Base-by-base conservation (phyloP, 495 filamentous ascomycete species). In the Hypoxylon lenormandii region DNA sequence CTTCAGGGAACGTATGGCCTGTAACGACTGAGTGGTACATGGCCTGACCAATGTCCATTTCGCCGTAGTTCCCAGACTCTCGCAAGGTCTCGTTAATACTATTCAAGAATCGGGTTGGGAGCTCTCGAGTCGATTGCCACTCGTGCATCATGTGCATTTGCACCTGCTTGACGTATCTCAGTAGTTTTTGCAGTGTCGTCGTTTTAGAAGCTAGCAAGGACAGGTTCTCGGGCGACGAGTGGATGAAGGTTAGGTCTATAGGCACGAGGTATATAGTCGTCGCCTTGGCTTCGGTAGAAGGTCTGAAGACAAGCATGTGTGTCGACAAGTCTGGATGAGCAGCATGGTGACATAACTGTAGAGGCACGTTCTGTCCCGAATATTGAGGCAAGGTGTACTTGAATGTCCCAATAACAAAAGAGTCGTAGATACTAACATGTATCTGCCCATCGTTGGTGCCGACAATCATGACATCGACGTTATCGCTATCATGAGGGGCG, bases 401-500 rank as follows among this genome's bases (percentile, higher is more conserved):
- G 52, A 92, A 86, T 16, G 82, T 87, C 1, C 95, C 93, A 58
- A 97, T 90, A 56, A 91, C 83, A 69, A 97, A 94, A 13, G 90
- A 94, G 72, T 97, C 92, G 76, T 96, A 97, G 53, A 97, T 92
- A 58, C 90, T 90, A 26, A 97, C 78, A 66, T 94, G 89, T 30
- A 96, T 83, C n/a, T 81, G 86, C 26, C 93, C 92, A 72, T 93
- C 87, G 59, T 86, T 83, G n/a, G 89, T 91, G 2, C 90, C 92
- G 2, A 91, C 85, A 3, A 96, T 79, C 60, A 98, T 86, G 12
- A 96, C 88, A 79, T 97, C 91, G 8, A 97, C 90, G 3, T 85
- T 82, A 60, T 94, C 85, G 62, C 87, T 85, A 28, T 89, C 87
- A 45, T 85, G 85, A 46, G 85, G 83, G 42, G 82, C 78, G 23